phyloP scores from a whole-genome alignment of 2,329 filamentous ascomycete species.

The Fusarium sterilihyphosum region DNA sequence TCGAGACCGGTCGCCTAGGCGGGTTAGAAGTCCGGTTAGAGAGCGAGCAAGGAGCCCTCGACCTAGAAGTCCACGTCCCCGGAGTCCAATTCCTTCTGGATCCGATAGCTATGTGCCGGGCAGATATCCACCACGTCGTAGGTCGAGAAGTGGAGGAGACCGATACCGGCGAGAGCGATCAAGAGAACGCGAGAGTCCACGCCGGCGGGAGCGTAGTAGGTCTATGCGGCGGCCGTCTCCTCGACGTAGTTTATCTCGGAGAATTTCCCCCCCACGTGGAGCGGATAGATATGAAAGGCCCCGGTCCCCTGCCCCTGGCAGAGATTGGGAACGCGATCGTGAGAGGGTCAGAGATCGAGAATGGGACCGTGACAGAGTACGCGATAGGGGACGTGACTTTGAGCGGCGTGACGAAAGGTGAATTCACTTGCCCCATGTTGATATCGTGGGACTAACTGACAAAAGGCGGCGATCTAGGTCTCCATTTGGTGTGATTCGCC shows the following conservation, averaged over 20 bases:
- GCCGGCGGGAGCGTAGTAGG: conserved; percentile 50
- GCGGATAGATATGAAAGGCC: conserved; percentile 52
- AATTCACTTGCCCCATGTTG: conserved; percentile 7
- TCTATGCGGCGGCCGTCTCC: conserved; percentile 52
- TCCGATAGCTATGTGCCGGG: conserved; percentile 60
- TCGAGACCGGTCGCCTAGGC: conserved; percentile 57
- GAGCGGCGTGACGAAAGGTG: conserved; percentile 57
- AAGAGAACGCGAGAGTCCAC: conserved; percentile 52
- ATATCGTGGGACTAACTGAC: conserved; percentile 28
- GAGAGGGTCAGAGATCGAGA: conserved; percentile 45
- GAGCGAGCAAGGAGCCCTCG: conserved; percentile 50
- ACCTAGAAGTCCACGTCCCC: conserved; percentile 52
- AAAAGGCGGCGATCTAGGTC: conserved; percentile 65
- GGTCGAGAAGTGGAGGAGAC: conserved; percentile 55
- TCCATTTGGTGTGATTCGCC: conserved; percentile 54
- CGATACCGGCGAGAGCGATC: conserved; percentile 56
- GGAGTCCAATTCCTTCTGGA: conserved; percentile 50
- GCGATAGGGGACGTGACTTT: conserved; percentile 49
- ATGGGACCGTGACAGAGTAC: conserved; percentile 45
- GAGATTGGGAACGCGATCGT: conserved; percentile 50
- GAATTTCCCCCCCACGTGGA: conserved; percentile 49
- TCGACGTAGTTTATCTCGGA: conserved; percentile 51
- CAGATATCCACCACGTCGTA: conserved; percentile 53
- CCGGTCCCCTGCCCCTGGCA: conserved; percentile 50
- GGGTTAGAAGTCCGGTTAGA: conserved; percentile 46